Percentiles rank a stretch among this genome's conserved stretches.
Evolutionary conservation across 2,329 filamentous ascomycete genomes (phyloP).

Genomic region (Fusarium nisikadoi): DNA sequence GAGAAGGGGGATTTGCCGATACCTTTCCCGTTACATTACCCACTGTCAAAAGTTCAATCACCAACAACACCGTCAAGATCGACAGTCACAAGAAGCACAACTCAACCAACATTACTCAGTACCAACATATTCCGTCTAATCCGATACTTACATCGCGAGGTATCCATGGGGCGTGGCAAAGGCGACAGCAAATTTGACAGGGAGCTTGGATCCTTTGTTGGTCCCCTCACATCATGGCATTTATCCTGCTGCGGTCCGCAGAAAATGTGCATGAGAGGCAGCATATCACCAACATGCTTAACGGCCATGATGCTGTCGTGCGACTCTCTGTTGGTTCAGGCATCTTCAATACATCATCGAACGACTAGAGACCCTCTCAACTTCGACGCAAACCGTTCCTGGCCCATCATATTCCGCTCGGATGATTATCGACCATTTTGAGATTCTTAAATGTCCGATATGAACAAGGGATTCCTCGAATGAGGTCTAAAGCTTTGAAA

Average conservation of each 20-base stretch:
- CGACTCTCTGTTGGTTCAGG: conserved; percentile 6
- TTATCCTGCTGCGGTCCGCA: conserved; percentile 28
- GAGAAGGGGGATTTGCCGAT: neutral
- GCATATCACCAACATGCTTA: conserved; percentile 32
- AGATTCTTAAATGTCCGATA: conserved; percentile 15
- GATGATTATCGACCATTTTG: conserved; percentile 22
- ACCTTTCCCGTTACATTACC: neutral
- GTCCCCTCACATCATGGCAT: neutral
- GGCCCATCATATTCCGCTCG: conserved; percentile 3
- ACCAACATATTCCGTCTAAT: neutral
- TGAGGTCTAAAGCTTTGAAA: conserved; percentile 10
- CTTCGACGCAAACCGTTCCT: conserved; percentile 5
- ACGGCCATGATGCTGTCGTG: conserved; percentile 14
- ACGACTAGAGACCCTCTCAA: conserved; percentile 5
- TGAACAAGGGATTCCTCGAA: conserved; percentile 22
- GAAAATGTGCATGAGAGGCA: conserved; percentile 16
- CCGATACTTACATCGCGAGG: neutral
- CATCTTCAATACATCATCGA: conserved; percentile 12
- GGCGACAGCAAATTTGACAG: neutral
- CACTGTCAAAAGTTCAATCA: neutral
- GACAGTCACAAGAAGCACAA: neutral
- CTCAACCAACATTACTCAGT: neutral
- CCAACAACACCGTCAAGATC: neutral
- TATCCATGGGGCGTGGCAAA: conserved; percentile 4
- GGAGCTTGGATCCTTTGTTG: conserved; percentile 29